phyloP scores from a whole-genome alignment of 2,329 filamentous ascomycete genomes.

The Fusarium acutatum region DNA sequence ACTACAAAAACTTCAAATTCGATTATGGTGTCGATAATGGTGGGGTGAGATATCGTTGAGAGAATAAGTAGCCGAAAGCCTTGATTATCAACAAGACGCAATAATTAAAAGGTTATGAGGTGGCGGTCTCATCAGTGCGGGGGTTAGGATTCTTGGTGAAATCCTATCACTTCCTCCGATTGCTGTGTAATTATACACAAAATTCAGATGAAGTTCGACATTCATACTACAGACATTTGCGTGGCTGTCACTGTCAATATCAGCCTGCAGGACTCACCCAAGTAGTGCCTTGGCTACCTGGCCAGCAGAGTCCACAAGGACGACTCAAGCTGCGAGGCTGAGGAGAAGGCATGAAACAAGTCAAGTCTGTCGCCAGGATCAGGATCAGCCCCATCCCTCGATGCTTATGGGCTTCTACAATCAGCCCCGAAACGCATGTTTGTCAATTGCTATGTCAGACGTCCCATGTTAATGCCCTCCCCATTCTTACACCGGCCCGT shows the following conservation, averaged over 20 bases:
- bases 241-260: not conserved
- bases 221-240: not conserved
- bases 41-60: conserved; percentile 12
- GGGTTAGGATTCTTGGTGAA: conserved; percentile 12
- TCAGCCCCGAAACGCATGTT: conserved; percentile 19
- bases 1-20: not conserved
- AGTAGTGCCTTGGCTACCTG: not conserved
- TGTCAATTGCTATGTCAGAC: conserved; percentile 17
- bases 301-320: not conserved
- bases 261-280: not conserved
- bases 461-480: conserved; percentile 30
- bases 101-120: conserved; percentile 1
- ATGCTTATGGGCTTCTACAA: conserved; percentile 14
- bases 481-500: conserved; percentile 39
- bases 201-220: not conserved
- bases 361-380: conserved; percentile 28
- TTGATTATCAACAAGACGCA: not conserved
- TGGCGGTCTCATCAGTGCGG: conserved; percentile 28
- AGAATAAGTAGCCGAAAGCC: not conserved
- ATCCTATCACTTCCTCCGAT: not conserved
- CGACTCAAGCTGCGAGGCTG: conserved; percentile 24
- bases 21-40: conserved; percentile 7
- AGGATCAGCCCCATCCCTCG: conserved; percentile 7
- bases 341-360: conserved; percentile 32
- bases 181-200: not conserved